Conservation (phyloP, 208 protist species). For the Wallacemonas sp. region DNA sequence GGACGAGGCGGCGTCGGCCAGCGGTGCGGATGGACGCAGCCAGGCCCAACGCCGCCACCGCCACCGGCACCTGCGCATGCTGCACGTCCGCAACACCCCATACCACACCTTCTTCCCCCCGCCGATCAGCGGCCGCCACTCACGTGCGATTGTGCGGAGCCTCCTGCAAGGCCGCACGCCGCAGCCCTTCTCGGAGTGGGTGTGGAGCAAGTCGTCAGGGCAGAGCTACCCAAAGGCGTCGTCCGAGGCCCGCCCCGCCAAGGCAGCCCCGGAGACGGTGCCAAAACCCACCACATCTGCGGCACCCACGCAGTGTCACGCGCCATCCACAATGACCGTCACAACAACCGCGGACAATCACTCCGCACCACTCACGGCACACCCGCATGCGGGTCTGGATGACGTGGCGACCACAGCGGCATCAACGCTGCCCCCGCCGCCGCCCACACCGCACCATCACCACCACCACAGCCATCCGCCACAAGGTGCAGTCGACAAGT, state of each 20-base stretch:
- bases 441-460: not conserved
- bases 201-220: slow-evolving; percentile 19
- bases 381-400: no score
- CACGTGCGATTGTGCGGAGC: slow-evolving; percentile 32
- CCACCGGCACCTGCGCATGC: not conserved
- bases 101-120: slow-evolving; percentile 65
- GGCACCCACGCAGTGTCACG: no score
- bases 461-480: not conserved
- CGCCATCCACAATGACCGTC: no score
- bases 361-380: no score
- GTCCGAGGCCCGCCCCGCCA: no score
- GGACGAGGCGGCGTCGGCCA: not conserved
- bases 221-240: not conserved
- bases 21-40: not conserved
- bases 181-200: slow-evolving; percentile 36
- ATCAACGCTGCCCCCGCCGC: no score
- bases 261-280: no score
- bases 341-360: no score
- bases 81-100: slow-evolving; percentile 34
- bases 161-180: slow-evolving; percentile 30
- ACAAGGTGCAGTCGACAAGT: not conserved
- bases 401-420: not conserved
- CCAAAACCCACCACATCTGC: no score
- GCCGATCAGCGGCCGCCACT: slow-evolving; percentile 18
- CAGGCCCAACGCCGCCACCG: not conserved